Evolutionary conservation across 768 basidiomycete genomes (phyloP), one percentile per base, ranked within the genome.

Genomic region (Lactarius pseudohatsudake): DNA sequence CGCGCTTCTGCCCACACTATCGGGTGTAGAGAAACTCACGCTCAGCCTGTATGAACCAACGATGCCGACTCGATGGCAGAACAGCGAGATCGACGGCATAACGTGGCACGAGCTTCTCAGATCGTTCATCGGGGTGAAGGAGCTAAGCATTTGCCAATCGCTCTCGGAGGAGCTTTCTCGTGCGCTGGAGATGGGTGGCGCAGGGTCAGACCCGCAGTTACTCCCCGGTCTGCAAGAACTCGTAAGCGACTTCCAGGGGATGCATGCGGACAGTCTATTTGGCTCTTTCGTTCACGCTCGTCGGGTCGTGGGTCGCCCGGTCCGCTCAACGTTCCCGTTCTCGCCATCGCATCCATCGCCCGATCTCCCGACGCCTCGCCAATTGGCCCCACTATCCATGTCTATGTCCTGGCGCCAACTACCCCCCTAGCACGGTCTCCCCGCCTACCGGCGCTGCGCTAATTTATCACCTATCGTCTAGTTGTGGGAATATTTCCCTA

Each of bases 1-100:
- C 28, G 34, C 47, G 16, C 64, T 64, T 32, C n/a, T n/a, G n/a
- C 38, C 57, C 15, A 2, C 45, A 6, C 47, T 64, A 1, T 64
- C 57, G 0, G 22, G 22, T 3, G 47, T 40, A 8, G 32, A 64
- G 20, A 32, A 30, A 18, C 38, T 64, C 6, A 41, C 20, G 0
- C 64, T 64, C 36, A 28, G 10, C 11, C 34, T 20, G 1, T 10
- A 54, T n/a, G 47, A 28, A 0, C 18, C 10, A 5, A 22, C 2
- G 18, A 34, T 57, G 9, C 34, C 34, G 10, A 26, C n/a, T 3
- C 3, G 11, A 18, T 22, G 32, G 61, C 15, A 15, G 26, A 22
- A 54, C 15, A 9, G 45, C n/a, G 50, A 32, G 15, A 30, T 61
- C 22, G 50, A 61, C 10, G 34, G 15, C 15, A 38, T 0, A 6